Conservation (phyloP, 2,329 filamentous ascomycete genomes). For the Xylariaceae sp. region DNA sequence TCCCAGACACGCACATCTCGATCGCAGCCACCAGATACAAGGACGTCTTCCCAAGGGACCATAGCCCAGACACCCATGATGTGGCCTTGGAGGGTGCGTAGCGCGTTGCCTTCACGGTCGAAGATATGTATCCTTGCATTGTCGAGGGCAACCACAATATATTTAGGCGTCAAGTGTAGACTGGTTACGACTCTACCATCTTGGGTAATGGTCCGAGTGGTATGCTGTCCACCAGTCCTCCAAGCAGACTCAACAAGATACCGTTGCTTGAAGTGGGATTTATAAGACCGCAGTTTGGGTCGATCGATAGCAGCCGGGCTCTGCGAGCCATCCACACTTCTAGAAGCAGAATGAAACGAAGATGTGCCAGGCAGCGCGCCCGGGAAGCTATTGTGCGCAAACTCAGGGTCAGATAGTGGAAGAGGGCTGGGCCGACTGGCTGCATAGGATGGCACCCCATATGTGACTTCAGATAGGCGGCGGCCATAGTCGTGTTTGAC, state of each 20-base stretch:
- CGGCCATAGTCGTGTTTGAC: constrained; percentile 88
- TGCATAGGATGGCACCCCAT: constrained; percentile 32
- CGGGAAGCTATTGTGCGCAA: constrained; percentile 43
- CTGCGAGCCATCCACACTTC: constrained; percentile 55
- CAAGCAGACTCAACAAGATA: constrained; percentile 97
- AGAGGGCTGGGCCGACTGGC: constrained; percentile 32
- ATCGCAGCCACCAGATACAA: constrained; percentile 96
- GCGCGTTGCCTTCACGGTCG: constrained; percentile 82
- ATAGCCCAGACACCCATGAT: constrained; percentile 99
- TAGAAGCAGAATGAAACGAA: constrained; percentile 39
- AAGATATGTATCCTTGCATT: constrained; percentile 99
- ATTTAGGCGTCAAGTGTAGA: constrained; percentile 87
- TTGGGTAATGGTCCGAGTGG: constrained; percentile 84
- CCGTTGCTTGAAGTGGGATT: constrained; percentile 95
- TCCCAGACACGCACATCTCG: constrained; percentile 97
- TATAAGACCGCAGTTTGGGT: constrained; percentile 77
- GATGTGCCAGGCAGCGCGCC: constrained; percentile 38
- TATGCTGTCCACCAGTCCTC: constrained; percentile 84
- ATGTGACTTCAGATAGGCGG: constrained; percentile 51
- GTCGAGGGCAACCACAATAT: constrained; percentile 95
- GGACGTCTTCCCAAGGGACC: constrained; percentile 93
- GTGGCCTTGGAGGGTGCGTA: constrained; percentile 88
- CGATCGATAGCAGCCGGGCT: constrained; percentile 41
- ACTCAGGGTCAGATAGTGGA: constrained; percentile 33
- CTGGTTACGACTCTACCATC: constrained; percentile 97